Base-by-base conservation (phyloP, 2,329 filamentous ascomycete genomes). In the Westerdykella sp. region DNA sequence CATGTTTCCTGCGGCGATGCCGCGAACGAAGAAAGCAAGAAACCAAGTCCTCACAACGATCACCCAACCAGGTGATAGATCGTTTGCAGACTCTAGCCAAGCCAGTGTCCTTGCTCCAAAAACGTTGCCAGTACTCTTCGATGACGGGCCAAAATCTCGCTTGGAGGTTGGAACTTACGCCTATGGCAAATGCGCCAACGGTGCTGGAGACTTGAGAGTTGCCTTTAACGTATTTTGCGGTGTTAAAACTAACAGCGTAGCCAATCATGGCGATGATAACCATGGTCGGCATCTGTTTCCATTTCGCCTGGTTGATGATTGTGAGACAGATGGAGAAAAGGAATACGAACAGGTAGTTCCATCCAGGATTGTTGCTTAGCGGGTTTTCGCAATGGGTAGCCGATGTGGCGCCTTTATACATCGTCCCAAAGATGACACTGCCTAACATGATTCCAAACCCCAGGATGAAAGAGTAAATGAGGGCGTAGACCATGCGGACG, bases 271-370 rank as follows among this genome's bases (percentile, higher is more conserved):
- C 80, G 55, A 94, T 89, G 45, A 79, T 36, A 4, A 85, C 69
- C 85, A 91, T 91, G 40, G 85, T 75, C 0, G 86, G 85, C 25
- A 81, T 78, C 60, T 91, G 86, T 55, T 79, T 83, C 78, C 79
- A 87, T 66, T 88, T 87, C 46, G 84, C 85, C 53, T 91, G 85
- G 65, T 90, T 90, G 63, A 91, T 83, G 56, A 90, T 73, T 43
- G 47, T 83, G 32, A 91, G 75, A 55, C 83, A 87, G 22, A 87
- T 59, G 7, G 86, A 80, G 63, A 90, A 94, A 6, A 77, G 63
- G 0, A 84, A 78, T 0, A 91, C 87, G 57, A 88, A 89, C 23
- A 83, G 69, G 67, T 90, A 88, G 44, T 76, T 77, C 48, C 74
- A 78, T 23, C 72, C 68, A 6, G 74, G 71, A 28, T 73, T 68